A percentile compares a stretch with the other conserved stretches of the same genome.
Evolutionary conservation across 257 asterid species (phyloP).

Genomic region (Buddleja alternifolia): DNA sequence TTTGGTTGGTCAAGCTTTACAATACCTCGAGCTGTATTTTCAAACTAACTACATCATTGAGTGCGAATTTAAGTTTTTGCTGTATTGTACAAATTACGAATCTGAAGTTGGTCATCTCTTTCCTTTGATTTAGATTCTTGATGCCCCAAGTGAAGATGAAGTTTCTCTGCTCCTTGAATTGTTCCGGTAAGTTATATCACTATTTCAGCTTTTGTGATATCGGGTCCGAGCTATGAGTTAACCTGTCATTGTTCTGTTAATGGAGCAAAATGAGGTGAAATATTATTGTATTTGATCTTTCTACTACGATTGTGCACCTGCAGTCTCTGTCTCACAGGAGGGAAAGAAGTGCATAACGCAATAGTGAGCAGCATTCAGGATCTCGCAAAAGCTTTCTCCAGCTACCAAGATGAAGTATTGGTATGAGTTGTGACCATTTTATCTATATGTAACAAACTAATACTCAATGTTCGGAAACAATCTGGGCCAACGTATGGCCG

Average conservation of each 20-base stretch:
- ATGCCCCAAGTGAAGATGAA: constrained; percentile 93
- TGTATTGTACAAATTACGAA: constrained; percentile 20
- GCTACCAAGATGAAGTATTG: constrained; percentile 92
- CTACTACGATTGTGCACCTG: constrained; percentile 36
- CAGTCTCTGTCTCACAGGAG: constrained; percentile 93
- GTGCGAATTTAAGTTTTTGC: constrained; percentile 6
- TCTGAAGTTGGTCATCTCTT: constrained; percentile 30
- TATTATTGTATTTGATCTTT: constrained; percentile 27
- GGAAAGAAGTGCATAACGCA: constrained; percentile 91
- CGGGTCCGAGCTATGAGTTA: constrained; percentile 21
- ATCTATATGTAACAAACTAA: constrained; percentile 15
- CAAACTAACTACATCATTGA: background rate
- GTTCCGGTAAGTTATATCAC: constrained; percentile 65
- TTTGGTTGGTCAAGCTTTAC: constrained; percentile 18
- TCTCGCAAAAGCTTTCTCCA: constrained; percentile 85
- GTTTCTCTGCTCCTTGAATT: constrained; percentile 86
- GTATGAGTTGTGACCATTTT: constrained; percentile 44
- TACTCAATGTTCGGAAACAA: constrained; percentile 17
- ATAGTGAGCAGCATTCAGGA: constrained; percentile 97
- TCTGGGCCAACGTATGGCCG: constrained; percentile 15
- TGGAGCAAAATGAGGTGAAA: constrained; percentile 27
- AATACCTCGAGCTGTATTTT: constrained; percentile 10
- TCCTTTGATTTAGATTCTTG: constrained; percentile 75
- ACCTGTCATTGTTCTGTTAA: constrained; percentile 10
- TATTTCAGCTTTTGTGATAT: constrained; percentile 12